Evolutionary conservation across 2,329 filamentous ascomycete species (phyloP).

Genomic region (Epicoccum sorghinum): DNA sequence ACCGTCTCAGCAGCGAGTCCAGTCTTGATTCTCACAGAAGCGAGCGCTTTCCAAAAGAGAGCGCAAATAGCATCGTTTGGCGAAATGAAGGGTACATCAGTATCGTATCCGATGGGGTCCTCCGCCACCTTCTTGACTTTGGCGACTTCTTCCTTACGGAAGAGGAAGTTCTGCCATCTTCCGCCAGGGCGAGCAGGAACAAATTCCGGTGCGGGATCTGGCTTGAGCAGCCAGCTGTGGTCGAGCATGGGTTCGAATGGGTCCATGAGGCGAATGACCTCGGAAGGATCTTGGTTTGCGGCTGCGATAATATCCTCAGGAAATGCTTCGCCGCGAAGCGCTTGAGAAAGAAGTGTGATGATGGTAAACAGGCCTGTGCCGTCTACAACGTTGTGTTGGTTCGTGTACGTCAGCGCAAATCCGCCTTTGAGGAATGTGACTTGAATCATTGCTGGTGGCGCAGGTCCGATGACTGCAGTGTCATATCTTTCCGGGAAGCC

Average conservation of each 20-base stretch:
- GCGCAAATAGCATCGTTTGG: slow-evolving; percentile 43
- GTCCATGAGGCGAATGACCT: slow-evolving; percentile 26
- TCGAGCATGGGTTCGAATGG: slow-evolving; percentile 20
- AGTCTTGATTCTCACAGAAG: slow-evolving; percentile 28
- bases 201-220: slow-evolving; percentile 4
- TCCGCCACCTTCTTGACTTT: slow-evolving; percentile 24
- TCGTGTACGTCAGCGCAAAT: slow-evolving; percentile 30
- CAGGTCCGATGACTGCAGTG: slow-evolving; percentile 15
- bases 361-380: slow-evolving; percentile 33
- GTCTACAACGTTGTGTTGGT: slow-evolving; percentile 43
- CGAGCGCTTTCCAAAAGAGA: slow-evolving; percentile 44
- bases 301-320: slow-evolving; percentile 16
- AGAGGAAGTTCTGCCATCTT: slow-evolving; percentile 29
- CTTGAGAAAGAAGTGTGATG: slow-evolving; percentile 27
- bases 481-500: slow-evolving; percentile 37
- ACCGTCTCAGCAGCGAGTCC: slow-evolving; percentile 4
- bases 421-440: slow-evolving; percentile 30
- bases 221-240: slow-evolving; percentile 18
- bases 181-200: slow-evolving; percentile 9
- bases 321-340: slow-evolving; percentile 23
- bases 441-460: slow-evolving; percentile 28
- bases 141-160: slow-evolving; percentile 16
- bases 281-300: slow-evolving; percentile 27
- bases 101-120: slow-evolving; percentile 22
- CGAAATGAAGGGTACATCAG: slow-evolving; percentile 30